Percentiles rank a stretch among this genome's conserved stretches.
Conservation (phyloP, 2,329 filamentous ascomycete species). For the Chalaropsis thielavioides region DNA sequence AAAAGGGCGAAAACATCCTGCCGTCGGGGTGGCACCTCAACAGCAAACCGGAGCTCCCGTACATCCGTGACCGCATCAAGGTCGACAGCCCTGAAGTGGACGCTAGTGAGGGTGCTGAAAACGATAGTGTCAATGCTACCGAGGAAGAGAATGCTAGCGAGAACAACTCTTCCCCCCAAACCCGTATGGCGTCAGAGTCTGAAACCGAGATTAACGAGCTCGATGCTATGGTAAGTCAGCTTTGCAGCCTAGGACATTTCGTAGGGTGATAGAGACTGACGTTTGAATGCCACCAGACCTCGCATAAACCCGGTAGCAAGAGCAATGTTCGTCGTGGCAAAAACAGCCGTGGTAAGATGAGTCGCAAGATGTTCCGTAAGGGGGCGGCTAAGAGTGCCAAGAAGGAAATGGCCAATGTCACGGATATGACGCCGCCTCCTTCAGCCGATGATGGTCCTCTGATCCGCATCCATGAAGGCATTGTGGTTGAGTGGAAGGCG, state of each 20-base stretch:
- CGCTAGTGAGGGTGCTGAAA: slow-evolving; percentile 27
- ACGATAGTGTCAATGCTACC: slow-evolving; percentile 30
- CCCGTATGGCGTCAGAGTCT: slow-evolving; percentile 45
- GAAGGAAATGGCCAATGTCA: slow-evolving; percentile 23
- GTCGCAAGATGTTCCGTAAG: slow-evolving; percentile 1
- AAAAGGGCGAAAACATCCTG: slow-evolving; percentile 33
- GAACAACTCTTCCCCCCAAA: slow-evolving; percentile 29
- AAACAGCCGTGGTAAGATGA: slow-evolving; percentile 24
- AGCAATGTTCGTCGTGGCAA: slow-evolving; percentile 25
- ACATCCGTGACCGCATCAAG: slow-evolving; percentile 33
- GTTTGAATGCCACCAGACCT: neutral
- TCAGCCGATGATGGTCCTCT: slow-evolving; percentile 43
- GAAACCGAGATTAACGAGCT: slow-evolving; percentile 34
- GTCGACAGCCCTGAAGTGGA: slow-evolving; percentile 31
- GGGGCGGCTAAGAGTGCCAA: slow-evolving; percentile 26
- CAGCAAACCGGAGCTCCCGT: slow-evolving; percentile 43
- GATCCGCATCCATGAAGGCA: slow-evolving; percentile 66
- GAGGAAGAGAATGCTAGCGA: slow-evolving; percentile 39
- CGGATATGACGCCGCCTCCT: slow-evolving; percentile 26
- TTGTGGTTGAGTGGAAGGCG: slow-evolving; percentile 74
- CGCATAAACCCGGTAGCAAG: neutral
- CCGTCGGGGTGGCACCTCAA: slow-evolving; percentile 56
- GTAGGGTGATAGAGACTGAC: neutral
- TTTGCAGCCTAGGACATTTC: neutral
- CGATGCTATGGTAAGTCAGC: slow-evolving; percentile 8